These are phyloP conservation scores for Arabidopsis lyrata DNA, from an alignment of 441 rosid species.

Conservation along the genomic window DNA sequence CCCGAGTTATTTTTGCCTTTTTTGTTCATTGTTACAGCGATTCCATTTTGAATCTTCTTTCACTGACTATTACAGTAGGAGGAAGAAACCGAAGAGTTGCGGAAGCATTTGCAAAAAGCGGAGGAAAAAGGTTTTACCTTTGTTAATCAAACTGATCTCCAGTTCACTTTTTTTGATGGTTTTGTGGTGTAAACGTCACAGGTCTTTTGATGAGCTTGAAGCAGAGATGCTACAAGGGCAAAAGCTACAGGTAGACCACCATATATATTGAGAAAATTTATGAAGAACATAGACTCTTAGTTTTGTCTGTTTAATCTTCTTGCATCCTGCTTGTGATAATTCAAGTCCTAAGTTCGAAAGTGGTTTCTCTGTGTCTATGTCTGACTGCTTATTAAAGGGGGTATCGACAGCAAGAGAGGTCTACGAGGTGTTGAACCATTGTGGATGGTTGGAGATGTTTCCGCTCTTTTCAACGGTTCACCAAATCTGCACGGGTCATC, in stretches of 20 bases:
- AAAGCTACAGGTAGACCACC: conserved; percentile 77
- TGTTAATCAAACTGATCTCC: neutral
- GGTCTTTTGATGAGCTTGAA: conserved; percentile 97
- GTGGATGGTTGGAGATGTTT: conserved; percentile 88
- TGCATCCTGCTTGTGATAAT: neutral
- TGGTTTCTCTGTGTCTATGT: conserved; percentile 4
- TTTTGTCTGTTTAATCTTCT: neutral
- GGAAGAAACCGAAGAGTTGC: conserved; percentile 98
- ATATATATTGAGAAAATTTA: neutral
- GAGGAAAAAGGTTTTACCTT: conserved; percentile 74
- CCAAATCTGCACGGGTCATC: conserved; percentile 73
- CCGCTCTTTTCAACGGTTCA: conserved; percentile 92
- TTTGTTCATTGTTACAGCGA: neutral
- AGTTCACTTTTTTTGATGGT: too few species aligned
- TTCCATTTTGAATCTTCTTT: conserved; percentile 15
- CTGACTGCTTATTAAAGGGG: conserved; percentile 57
- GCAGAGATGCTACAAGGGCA: conserved; percentile 96
- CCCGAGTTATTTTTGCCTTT: neutral
- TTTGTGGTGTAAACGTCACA: conserved; percentile 43
- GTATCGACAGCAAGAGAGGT: conserved; percentile 95
- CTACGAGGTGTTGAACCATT: conserved; percentile 73
- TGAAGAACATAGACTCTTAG: neutral
- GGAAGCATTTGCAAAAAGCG: conserved; percentile 84
- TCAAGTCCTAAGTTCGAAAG: neutral
- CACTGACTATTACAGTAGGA: conserved; percentile 66